These are phyloP conservation scores for Ilyonectria mors-panacis DNA, from an alignment of 2,329 filamentous ascomycete species.

Conservation along the genomic window DNA sequence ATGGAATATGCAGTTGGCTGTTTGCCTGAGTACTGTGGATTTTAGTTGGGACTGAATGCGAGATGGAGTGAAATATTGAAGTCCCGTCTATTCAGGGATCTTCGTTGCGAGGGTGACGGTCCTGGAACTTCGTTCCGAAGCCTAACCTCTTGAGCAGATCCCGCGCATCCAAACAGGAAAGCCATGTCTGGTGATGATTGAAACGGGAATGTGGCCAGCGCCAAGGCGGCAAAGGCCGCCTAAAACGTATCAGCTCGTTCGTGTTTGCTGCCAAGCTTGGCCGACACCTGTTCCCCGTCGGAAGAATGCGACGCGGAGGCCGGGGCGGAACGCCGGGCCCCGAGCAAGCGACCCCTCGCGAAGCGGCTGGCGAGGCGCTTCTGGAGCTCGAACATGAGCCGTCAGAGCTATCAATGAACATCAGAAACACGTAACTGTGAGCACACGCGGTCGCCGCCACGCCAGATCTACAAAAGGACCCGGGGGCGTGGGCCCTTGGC, in stretches of 20 bases:
- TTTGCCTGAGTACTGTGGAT: not conserved
- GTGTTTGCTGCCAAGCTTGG: too few relatives aligned
- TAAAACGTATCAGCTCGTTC: too few relatives aligned
- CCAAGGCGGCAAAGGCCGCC: too few relatives aligned
- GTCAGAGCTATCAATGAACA: not conserved
- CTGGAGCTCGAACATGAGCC: not conserved
- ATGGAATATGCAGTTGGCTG: not conserved
- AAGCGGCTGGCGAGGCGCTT: not conserved
- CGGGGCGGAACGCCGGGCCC: too few relatives aligned
- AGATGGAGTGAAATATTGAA: not conserved
- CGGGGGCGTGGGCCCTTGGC: not conserved
- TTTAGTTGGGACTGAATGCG: not conserved
- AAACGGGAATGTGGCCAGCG: too few relatives aligned
- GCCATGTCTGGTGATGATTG: too few relatives aligned
- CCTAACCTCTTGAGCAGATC: too few relatives aligned
- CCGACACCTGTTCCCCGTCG: too few relatives aligned
- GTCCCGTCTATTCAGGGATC: not conserved
- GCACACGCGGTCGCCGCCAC: not conserved
- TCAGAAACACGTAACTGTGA: constrained; percentile 5
- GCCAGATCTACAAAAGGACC: constrained; percentile 15
- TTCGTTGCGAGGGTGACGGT: not conserved
- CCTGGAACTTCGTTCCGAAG: too few relatives aligned
- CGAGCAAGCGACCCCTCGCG: not conserved
- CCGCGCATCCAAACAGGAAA: too few relatives aligned
- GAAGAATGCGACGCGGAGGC: too few relatives aligned